Percentiles rank a stretch among this genome's conserved stretches.
phyloP scores from a whole-genome alignment of 2,329 filamentous ascomycete species.

The Pyricularia sp. region DNA sequence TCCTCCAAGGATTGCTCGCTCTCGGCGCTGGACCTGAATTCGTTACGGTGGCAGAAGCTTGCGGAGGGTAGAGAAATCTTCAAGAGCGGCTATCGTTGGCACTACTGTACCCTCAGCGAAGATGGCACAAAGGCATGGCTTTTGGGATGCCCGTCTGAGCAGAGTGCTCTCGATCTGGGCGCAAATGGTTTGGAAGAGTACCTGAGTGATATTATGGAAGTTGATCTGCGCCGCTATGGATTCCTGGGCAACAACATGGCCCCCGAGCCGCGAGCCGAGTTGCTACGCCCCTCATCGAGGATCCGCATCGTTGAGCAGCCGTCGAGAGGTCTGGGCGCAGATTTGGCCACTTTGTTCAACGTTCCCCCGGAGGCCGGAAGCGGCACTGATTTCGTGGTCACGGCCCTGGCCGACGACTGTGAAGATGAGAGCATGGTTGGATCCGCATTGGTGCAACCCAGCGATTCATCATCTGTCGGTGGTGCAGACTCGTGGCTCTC shows the following conservation, averaged over 20 bases:
- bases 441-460: slow-evolving; percentile 36
- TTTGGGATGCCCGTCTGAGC: slow-evolving; percentile 79
- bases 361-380: slow-evolving; percentile 74
- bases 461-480: slow-evolving; percentile 24
- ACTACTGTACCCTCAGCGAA: slow-evolving; percentile 94
- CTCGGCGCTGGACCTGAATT: slow-evolving; percentile 78
- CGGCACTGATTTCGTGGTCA: slow-evolving; percentile 85
- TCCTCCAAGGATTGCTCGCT: slow-evolving; percentile 81
- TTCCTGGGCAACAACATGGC: slow-evolving; percentile 71
- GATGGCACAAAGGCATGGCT: slow-evolving; percentile 96
- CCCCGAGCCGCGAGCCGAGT: slow-evolving; percentile 40
- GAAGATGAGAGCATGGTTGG: slow-evolving; percentile 58
- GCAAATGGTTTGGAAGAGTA: slow-evolving; percentile 77
- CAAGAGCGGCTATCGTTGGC: slow-evolving; percentile 86
- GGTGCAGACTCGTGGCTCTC: slow-evolving; percentile 47
- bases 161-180: slow-evolving; percentile 52
- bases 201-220: slow-evolving; percentile 85
- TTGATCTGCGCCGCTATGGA: slow-evolving; percentile 86
- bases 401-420: slow-evolving; percentile 71
- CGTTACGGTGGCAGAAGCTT: slow-evolving; percentile 86
- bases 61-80: slow-evolving; percentile 94
- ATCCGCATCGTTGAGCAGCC: slow-evolving; percentile 40
- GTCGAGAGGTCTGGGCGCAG: slow-evolving; percentile 66
- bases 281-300: slow-evolving; percentile 34
- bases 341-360: slow-evolving; percentile 82